These are phyloP conservation scores for Isoetes taiwanensis DNA, from an alignment of 75 land plant genomes.

Conservation along the genomic window DNA sequence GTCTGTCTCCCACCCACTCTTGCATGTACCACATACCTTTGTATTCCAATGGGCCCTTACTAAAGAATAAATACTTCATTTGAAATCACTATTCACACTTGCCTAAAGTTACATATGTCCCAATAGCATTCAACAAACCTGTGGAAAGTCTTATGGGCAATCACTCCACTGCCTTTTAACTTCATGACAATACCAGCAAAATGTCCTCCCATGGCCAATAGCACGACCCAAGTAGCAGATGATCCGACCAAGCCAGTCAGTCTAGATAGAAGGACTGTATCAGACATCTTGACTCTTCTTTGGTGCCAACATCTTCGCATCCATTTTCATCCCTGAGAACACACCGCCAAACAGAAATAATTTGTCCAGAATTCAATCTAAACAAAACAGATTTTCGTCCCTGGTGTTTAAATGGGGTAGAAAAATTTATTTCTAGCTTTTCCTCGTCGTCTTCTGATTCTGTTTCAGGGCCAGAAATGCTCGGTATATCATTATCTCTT, in stretches of 20 bases:
- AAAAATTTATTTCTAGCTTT: no score
- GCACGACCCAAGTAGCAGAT: constrained; percentile 52
- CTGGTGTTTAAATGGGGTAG: no score
- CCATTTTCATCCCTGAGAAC: constrained; percentile 38
- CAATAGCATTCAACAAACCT: no score
- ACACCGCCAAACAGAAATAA: constrained; percentile 54
- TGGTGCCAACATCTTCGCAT: constrained; percentile 20
- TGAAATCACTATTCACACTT: no score
- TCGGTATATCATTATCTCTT: constrained; percentile 68
- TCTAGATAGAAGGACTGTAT: no score
- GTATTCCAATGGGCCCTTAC: background rate
- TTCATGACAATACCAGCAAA: constrained; percentile 96
- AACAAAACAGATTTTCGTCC: no score
- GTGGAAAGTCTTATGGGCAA: constrained; percentile 88
- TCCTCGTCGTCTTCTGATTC: constrained; percentile 32
- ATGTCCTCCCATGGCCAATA: constrained; percentile 88
- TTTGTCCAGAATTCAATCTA: constrained; percentile 38
- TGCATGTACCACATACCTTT: constrained; percentile 94
- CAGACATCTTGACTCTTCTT: no score
- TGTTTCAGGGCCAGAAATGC: constrained; percentile 93
- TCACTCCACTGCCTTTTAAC: constrained; percentile 33
- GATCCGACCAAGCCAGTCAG: no score
- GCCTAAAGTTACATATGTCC: no score
- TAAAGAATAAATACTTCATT: no score
- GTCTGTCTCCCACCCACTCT: constrained; percentile 94